phyloP scores from a whole-genome alignment of 345 rosid species.

The Euphorbia pulcherrima region DNA sequence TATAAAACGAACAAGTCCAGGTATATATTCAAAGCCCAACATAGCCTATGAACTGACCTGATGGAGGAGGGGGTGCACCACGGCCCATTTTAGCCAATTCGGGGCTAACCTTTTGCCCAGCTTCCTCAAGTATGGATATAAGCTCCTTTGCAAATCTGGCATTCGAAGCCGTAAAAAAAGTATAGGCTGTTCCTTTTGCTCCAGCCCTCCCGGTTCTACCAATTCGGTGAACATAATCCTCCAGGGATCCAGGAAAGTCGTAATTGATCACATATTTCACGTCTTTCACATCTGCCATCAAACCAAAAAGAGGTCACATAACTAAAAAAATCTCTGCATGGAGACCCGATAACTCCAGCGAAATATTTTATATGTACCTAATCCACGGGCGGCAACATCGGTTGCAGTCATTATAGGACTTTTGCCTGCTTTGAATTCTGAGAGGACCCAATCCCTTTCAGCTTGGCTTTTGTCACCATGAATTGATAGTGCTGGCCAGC shows the following conservation, averaged over 20 bases:
- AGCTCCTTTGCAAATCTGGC: constrained; percentile 97
- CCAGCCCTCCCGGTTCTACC: constrained; percentile 99
- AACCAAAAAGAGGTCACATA: not conserved
- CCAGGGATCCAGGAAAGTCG: constrained; percentile 97
- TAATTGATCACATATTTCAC: constrained; percentile 92
- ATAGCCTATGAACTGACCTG: constrained; percentile 42
- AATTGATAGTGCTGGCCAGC: constrained; percentile 98
- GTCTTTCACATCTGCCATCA: constrained; percentile 84
- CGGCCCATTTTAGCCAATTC: constrained; percentile 96
- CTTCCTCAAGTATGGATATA: constrained; percentile 82
- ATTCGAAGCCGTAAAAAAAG: constrained; percentile 93
- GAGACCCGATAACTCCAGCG: not conserved
- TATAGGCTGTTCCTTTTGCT: constrained; percentile 97
- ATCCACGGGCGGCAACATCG: constrained; percentile 99
- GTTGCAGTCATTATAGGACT: constrained; percentile 99
- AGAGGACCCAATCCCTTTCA: constrained; percentile 98
- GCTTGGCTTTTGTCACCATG: constrained; percentile 99
- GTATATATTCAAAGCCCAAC: not conserved
- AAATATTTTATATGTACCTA: constrained; percentile 47
- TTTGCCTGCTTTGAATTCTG: constrained; percentile 95
- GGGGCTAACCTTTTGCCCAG: constrained; percentile 88
- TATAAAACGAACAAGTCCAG: not conserved
- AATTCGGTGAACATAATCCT: constrained; percentile 96
- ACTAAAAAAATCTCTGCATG: not conserved
- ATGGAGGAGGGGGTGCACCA: constrained; percentile 80